Percentiles rank a stretch among this genome's conserved stretches.
Evolutionary conservation across 345 rosid genomes (phyloP).

Genomic region (Conringia planisiliqua): DNA sequence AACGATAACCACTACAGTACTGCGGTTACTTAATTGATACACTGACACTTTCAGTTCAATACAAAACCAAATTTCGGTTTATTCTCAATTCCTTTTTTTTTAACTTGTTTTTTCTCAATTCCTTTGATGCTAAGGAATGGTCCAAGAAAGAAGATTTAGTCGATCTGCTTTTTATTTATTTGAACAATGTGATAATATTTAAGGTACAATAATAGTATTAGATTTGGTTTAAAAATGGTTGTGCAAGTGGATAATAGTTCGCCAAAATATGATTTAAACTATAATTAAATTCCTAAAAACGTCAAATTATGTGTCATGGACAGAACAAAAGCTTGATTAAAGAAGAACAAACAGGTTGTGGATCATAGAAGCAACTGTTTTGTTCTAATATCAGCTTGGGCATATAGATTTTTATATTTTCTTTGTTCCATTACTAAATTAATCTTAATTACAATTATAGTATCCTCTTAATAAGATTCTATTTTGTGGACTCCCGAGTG

Average conservation of each 20-base stretch:
- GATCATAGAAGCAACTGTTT: slow-evolving; percentile 2
- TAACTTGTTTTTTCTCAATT: no score
- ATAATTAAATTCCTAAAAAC: not conserved
- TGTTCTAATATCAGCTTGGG: slow-evolving; percentile 13
- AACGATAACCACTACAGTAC: not conserved
- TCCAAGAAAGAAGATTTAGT: not conserved
- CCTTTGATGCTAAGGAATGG: slow-evolving; percentile 28
- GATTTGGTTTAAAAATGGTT: not conserved
- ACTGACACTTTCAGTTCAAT: not conserved
- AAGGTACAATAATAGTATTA: not conserved
- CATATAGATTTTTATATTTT: not conserved
- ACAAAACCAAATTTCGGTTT: not conserved
- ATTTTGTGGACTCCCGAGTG: not conserved
- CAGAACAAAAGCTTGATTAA: slow-evolving; percentile 29
- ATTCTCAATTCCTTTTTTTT: not conserved
- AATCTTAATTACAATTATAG: not conserved
- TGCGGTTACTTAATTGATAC: not conserved
- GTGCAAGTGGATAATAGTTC: slow-evolving; percentile 17
- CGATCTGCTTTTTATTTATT: not conserved
- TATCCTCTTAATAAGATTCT: not conserved
- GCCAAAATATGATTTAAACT: slow-evolving; percentile 5
- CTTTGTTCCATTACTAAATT: not conserved
- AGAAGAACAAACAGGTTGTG: slow-evolving; percentile 28
- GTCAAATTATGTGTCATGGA: slow-evolving; percentile 13
- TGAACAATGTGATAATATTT: not conserved